Evolutionary conservation across 805 yeast genomes (phyloP).

Genomic region (Starmerella apicola): DNA sequence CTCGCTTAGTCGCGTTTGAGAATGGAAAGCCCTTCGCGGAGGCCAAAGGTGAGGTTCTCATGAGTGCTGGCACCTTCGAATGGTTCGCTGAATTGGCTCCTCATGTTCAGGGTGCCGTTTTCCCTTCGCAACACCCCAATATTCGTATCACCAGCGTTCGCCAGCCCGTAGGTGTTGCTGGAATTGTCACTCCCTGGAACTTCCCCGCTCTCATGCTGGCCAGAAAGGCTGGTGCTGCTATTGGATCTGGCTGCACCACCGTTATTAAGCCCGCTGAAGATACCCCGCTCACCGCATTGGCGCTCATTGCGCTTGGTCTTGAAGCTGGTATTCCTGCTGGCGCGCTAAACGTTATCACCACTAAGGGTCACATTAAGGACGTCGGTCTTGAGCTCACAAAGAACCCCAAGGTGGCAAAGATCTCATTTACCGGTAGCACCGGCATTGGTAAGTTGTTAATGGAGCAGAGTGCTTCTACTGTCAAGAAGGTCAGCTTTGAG

Average conservation of each 20-base stretch:
- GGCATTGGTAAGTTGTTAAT: constrained; percentile 56
- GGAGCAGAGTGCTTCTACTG: constrained; percentile 44
- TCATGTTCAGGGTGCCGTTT: constrained; percentile 51
- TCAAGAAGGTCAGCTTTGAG: constrained; percentile 62
- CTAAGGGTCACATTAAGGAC: constrained; percentile 27
- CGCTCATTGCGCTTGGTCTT: constrained; percentile 46
- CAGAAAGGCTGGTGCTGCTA: constrained; percentile 60
- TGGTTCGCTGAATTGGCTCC: constrained; percentile 80
- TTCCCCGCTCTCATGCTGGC: constrained; percentile 73
- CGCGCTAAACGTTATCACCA: constrained; percentile 46
- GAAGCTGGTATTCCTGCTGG: constrained; percentile 67
- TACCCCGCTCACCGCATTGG: constrained; percentile 63
- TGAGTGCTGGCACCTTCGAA: constrained; percentile 67
- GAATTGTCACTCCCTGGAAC: constrained; percentile 74
- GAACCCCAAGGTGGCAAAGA: constrained; percentile 44
- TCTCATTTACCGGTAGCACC: constrained; percentile 72
- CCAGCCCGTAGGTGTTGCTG: constrained; percentile 76
- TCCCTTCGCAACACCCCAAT: constrained; percentile 40
- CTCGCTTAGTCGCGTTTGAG: constrained; percentile 50
- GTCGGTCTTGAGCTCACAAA: constrained; percentile 49
- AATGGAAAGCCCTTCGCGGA: constrained; percentile 66
- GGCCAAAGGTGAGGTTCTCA: constrained; percentile 55
- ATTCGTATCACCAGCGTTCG: constrained; percentile 44
- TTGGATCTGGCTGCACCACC: constrained; percentile 69
- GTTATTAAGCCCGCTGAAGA: constrained; percentile 68